Evolutionary conservation across 345 rosid species (phyloP), one percentile per base, ranked within the genome.

Genomic region (Linum trigynum): DNA sequence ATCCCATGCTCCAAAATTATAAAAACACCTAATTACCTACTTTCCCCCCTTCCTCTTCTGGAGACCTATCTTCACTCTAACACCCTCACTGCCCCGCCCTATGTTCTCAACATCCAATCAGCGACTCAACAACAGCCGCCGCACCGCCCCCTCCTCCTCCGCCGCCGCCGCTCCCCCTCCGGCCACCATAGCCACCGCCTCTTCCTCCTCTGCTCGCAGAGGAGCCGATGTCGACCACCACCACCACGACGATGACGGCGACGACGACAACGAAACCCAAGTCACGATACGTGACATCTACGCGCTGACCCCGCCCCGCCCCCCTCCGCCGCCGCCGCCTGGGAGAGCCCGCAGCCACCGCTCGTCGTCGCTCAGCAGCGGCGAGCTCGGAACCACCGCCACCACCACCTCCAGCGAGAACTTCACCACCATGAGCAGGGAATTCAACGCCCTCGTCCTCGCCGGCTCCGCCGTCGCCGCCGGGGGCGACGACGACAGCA

Each of bases 391-490:
- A 23, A 23, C 32, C 14, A 15, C 14, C 67, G 80, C 70, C 4
- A 75, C 76, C 32, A 23, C 32, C 32, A 23, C 32, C 38, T 61
- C 85, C 8, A 78, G 80, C 42, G 99, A 90, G 78, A 90, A 90
- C 74, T 94, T 94, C 79, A 86, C 96, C 45, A 78, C 85, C 83
- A 85, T 94, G 67, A 90, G 99, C 69, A 73, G 95, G 65, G 99
- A 94, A 39, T 94, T 94, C 84, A 94, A 80, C 82, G 97, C 97
- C 50, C 75, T 94, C n/a, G 99, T 94, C 43, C 72, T 94, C 39
- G 96, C 97, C 1, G 96, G 96, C 4, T 85, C 97, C 1, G 70
- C 90, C 38, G 58, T 72, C 32, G 74, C 61, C 70, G 71, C 0
- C 32, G 32, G 32, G 32, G 32, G 32, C 0, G 1, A 23, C 32